Evolutionary conservation across 2,329 filamentous ascomycete genomes (phyloP), one percentile per base, ranked within the genome.

Genomic region (Fusarium metavorans): DNA sequence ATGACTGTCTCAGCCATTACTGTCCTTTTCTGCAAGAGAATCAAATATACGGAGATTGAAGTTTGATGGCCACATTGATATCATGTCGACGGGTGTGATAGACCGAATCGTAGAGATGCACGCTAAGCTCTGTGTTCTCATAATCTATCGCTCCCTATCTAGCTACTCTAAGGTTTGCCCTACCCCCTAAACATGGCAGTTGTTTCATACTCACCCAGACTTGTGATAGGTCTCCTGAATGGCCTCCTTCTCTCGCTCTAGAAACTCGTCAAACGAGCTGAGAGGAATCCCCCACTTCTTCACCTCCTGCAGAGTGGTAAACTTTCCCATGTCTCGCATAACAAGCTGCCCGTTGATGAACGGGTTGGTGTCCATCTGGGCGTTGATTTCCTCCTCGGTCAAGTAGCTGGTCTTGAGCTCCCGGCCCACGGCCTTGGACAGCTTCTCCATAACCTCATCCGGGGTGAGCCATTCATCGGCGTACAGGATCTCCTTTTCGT

Each of bases 261-360:
- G 63, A 60, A 85, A 89, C 23, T 80, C 73, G n/a, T 81, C 76
- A 67, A 89, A 86, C 0, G 80, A 84, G n/a, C 82, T 83, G 63
- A 87, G 56, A 2, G 81, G 79, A 37, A 89, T 77, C 0, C 81
- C 83, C 82, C 82, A 87, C 11, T 72, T 72, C 70, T 78, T 81
- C 5, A 81, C 74, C 45, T 80, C 76, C 2, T 82, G 79, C 58
- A 82, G 77, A 64, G 87, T 81, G 5, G 84, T 79, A 67, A 83
- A 80, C 3, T 81, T 71, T 0, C 73, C 72, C 78, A 84, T 81
- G 7, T 78, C 79, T 8, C 83, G 80, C 74, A 83, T 78, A 16
- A 78, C 57, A 18, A 82, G 52, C 68, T 88, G 86, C 1, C 77
- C 84, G 18, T 66, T 68, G 18, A 87, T 69, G 23, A 87, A 82